Conservation (phyloP, 768 basidiomycete species). For the Cystoderma amianthinum region DNA sequence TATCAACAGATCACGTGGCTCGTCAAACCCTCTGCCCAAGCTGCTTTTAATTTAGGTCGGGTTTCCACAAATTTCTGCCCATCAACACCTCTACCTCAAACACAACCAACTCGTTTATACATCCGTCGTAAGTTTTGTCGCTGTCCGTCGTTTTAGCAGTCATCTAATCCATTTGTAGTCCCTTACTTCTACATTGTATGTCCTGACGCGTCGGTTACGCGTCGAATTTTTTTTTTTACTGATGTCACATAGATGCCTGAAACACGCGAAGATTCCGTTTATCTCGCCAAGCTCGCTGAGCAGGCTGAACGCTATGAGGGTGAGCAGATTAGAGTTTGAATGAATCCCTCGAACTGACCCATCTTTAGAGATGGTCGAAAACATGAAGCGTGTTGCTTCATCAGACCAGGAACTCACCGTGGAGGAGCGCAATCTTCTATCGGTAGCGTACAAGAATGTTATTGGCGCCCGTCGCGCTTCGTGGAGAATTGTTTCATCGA, state of each 20-base stretch:
- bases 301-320: conserved; percentile 99
- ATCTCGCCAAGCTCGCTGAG: conserved; percentile 99
- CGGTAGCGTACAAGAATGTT: conserved; percentile 99
- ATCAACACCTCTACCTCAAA: conserved; percentile 35
- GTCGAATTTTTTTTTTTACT: conserved; percentile 28
- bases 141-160: conserved; percentile 20
- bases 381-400: conserved; percentile 98
- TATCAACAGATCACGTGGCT: conserved; percentile 26
- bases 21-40: conserved; percentile 66
- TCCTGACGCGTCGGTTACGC: conserved; percentile 27
- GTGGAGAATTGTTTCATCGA: conserved; percentile 97
- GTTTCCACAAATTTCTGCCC: conserved; percentile 39
- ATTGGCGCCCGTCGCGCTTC: conserved; percentile 97
- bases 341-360: too few relatives aligned
- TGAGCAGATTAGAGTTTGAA: too few relatives aligned
- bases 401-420: conserved; percentile 98
- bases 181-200: conserved; percentile 35
- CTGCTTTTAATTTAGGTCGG: conserved; percentile 58
- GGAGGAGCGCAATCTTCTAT: conserved; percentile 96
- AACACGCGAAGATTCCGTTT: conserved; percentile 94
- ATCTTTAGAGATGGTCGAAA: conserved; percentile 98
- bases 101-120: conserved; percentile 27
- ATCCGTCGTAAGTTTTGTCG: conserved; percentile 32
- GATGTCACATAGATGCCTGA: conserved; percentile 62
- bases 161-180: conserved; percentile 23